Conservation (phyloP, 2,329 filamentous ascomycete genomes). For the Fusarium zealandicum region DNA sequence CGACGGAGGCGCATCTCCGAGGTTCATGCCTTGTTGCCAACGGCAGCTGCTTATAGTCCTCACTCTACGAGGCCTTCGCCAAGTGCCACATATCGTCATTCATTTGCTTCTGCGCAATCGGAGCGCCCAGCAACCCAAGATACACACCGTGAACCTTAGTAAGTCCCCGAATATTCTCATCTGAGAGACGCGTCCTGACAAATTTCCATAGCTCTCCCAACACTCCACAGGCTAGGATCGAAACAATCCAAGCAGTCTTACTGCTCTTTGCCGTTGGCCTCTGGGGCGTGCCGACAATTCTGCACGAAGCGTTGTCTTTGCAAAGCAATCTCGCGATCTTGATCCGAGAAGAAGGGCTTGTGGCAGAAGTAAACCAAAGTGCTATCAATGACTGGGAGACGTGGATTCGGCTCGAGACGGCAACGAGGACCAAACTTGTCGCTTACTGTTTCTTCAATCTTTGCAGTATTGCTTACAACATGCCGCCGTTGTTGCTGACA, state of each 20-base stretch:
- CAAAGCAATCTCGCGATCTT: constrained; percentile 66
- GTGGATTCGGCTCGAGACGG: constrained; percentile 65
- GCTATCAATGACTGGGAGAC: constrained; percentile 62
- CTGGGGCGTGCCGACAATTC: constrained; percentile 67
- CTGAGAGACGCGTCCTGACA: constrained; percentile 4
- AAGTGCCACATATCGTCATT: constrained; percentile 63
- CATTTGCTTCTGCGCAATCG: constrained; percentile 65
- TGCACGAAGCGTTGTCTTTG: constrained; percentile 65
- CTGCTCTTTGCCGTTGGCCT: constrained; percentile 67
- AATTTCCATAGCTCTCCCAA: constrained; percentile 58
- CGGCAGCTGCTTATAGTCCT: constrained; percentile 64
- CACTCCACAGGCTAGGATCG: constrained; percentile 64
- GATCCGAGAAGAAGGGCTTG: constrained; percentile 64
- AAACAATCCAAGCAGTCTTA: constrained; percentile 70
- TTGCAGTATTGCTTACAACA: constrained; percentile 68
- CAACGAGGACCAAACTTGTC: constrained; percentile 65
- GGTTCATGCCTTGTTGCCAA: constrained; percentile 63
- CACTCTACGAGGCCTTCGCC: constrained; percentile 67
- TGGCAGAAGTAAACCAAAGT: constrained; percentile 56
- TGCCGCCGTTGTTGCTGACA: constrained; percentile 64
- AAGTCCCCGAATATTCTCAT: constrained; percentile 42
- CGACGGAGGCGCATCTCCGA: constrained; percentile 64
- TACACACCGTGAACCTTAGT: constrained; percentile 66
- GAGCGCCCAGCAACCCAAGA: constrained; percentile 65
- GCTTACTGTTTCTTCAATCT: constrained; percentile 70